Evolutionary conservation across 331 rosid species (phyloP).

Genomic region (Pyracantha coccinea): DNA sequence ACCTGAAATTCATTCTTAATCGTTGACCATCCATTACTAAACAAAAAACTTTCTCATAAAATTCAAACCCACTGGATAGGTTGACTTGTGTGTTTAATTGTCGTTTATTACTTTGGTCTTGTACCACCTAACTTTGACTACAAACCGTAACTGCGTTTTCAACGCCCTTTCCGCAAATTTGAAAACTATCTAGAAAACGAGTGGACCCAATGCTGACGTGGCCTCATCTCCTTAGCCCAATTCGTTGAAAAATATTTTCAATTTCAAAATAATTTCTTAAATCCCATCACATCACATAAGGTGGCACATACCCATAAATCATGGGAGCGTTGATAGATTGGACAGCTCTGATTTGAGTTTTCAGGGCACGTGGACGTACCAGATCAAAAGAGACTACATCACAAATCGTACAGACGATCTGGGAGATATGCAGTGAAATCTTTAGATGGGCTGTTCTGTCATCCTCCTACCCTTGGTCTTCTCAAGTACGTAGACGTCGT

Average conservation of each 20-base stretch:
- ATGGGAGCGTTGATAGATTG: background rate
- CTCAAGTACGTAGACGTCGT: background rate
- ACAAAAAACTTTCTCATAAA: background rate
- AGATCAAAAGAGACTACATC: background rate
- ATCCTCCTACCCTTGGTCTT: background rate
- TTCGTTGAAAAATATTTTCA: background rate
- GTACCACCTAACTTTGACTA: constrained; percentile 48
- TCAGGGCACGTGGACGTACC: background rate
- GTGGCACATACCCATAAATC: background rate
- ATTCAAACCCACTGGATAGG: constrained; percentile 16
- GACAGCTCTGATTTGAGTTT: background rate
- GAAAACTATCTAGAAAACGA: background rate
- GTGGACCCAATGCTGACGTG: background rate
- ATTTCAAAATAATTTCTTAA: too few species aligned
- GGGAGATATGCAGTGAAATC: constrained; percentile 4
- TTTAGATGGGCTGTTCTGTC: constrained; percentile 4
- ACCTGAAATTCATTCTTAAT: too few species aligned
- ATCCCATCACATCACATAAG: background rate
- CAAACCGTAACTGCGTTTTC: background rate
- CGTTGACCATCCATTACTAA: too few species aligned
- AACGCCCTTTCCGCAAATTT: background rate
- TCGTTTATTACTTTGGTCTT: too few species aligned
- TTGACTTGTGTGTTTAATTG: constrained; percentile 22
- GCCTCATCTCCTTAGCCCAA: background rate
- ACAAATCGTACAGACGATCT: background rate